Evolutionary conservation across 2,329 filamentous ascomycete species (phyloP).

Genomic region (Penicillium sp.): DNA sequence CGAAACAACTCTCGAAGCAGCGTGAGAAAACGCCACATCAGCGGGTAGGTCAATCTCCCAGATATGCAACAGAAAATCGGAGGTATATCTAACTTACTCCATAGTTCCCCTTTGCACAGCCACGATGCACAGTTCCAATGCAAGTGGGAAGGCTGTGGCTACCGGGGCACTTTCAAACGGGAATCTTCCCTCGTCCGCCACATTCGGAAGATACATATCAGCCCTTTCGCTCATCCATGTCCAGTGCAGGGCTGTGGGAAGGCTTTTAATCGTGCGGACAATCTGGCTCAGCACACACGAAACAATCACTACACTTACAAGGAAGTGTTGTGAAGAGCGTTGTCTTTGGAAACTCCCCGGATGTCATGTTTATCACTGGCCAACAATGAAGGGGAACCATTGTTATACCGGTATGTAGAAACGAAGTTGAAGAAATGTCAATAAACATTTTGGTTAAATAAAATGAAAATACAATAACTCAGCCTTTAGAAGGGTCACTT

Average conservation of each 20-base stretch:
- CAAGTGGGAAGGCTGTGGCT: constrained; percentile 10
- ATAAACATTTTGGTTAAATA: no score
- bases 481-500: no score
- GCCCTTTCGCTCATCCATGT: constrained; percentile 12
- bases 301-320: not conserved
- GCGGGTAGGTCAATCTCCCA: not conserved
- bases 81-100: not conserved
- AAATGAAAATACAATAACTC: no score
- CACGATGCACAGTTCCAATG: not conserved
- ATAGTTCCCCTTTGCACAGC: not conserved
- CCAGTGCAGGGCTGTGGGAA: not conserved
- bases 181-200: constrained; percentile 15
- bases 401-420: no score
- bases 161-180: constrained; percentile 10
- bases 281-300: constrained; percentile 1
- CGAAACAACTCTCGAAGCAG: no score
- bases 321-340: no score
- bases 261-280: constrained; percentile 6
- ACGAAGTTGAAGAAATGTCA: no score
- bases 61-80: not conserved
- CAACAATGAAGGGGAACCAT: no score
- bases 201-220: constrained; percentile 14
- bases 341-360: no score
- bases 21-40: not conserved
- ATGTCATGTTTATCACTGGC: no score